phyloP scores from a whole-genome alignment of 768 basidiomycete species.

The Lyophyllum semitale region DNA sequence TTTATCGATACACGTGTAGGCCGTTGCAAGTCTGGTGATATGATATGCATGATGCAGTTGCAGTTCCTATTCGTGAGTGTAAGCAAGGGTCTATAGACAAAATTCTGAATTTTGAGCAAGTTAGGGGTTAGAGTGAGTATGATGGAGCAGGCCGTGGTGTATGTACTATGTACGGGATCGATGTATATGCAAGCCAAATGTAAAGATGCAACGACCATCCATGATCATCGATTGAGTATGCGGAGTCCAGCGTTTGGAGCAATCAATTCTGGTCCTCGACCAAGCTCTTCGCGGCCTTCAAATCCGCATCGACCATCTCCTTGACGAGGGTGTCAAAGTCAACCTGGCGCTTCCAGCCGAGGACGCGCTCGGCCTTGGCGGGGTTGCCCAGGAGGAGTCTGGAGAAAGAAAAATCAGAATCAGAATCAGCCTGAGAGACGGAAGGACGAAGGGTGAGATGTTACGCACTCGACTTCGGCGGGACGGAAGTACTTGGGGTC shows the following conservation, averaged over 20 bases:
- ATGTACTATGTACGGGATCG: background rate
- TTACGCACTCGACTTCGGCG: conserved; percentile 88
- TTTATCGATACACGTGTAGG: background rate
- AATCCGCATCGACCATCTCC: conserved; percentile 89
- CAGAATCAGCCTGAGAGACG: background rate
- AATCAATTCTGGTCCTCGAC: conserved; percentile 82
- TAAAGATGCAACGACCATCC: too few species aligned
- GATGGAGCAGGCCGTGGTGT: background rate
- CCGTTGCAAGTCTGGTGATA: background rate
- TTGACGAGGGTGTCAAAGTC: conserved; percentile 82
- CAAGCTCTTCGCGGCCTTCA: conserved; percentile 71
- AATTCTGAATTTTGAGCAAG: background rate
- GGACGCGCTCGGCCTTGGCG: conserved; percentile 81
- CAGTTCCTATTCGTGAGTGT: background rate
- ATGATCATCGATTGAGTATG: background rate
- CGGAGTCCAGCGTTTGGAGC: background rate
- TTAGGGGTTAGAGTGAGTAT: background rate
- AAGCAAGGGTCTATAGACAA: background rate
- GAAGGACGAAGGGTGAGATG: background rate
- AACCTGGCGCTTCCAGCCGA: conserved; percentile 91
- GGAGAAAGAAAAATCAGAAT: conserved; percentile 9
- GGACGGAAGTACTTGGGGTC: conserved; percentile 93
- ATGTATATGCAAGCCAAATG: background rate
- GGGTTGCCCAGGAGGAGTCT: conserved; percentile 88
- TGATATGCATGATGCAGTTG: background rate